These are phyloP conservation scores for Podochytrium sp. DNA, from an alignment of 192 early-diverging fungal species.

Conservation along the genomic window DNA sequence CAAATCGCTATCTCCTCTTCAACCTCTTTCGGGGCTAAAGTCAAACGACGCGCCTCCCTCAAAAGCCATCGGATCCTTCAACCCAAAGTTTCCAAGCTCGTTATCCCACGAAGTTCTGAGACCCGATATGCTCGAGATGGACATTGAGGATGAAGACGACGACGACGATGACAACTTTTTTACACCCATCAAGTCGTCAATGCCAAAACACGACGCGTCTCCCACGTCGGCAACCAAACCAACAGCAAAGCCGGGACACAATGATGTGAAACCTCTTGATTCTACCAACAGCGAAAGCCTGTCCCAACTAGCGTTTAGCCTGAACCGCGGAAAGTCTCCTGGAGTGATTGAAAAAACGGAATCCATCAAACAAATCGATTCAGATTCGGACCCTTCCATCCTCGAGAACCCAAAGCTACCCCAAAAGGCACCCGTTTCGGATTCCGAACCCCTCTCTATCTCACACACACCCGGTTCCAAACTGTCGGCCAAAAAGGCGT, in stretches of 20 bases:
- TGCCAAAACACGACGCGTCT: not conserved
- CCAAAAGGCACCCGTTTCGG: too few relatives aligned
- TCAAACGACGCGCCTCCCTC: not conserved
- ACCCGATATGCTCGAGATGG: not conserved
- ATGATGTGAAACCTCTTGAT: not conserved
- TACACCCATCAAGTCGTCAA: not conserved
- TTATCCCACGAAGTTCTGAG: not conserved
- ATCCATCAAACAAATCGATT: conserved; percentile 1
- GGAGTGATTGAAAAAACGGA: conserved; percentile 4
- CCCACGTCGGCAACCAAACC: not conserved
- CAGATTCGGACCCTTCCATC: not conserved
- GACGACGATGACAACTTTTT: conserved; percentile 25
- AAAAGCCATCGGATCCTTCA: not conserved
- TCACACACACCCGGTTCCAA: too few relatives aligned
- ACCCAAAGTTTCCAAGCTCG: not conserved
- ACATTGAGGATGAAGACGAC: conserved; percentile 16
- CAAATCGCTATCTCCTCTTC: conserved; percentile 5
- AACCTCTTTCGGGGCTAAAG: conserved; percentile 1
- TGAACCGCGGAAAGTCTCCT: not conserved
- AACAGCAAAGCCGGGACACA: not conserved
- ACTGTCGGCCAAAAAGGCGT: not conserved
- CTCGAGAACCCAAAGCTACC: too few relatives aligned
- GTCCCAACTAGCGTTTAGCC: not conserved
- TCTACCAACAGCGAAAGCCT: not conserved
- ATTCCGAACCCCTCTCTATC: too few relatives aligned